phyloP scores from a whole-genome alignment of 2,329 filamentous ascomycete species.

The Fusarium decemcellulare region DNA sequence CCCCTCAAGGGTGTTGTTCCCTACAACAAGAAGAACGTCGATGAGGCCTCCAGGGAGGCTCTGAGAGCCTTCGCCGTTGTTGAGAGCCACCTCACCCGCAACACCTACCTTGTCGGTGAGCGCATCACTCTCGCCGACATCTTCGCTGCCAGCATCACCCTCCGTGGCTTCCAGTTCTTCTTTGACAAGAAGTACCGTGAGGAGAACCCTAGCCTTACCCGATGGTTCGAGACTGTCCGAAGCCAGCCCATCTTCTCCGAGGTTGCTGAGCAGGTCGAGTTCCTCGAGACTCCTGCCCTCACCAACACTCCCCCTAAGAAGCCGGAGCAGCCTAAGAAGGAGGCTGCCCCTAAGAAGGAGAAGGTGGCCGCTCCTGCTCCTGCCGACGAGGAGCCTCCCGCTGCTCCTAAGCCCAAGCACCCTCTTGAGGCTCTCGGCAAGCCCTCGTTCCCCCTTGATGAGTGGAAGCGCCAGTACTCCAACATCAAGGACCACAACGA shows the following conservation, averaged over 20 bases:
- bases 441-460: conserved; percentile 87
- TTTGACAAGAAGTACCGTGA: conserved; percentile 92
- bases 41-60: conserved; percentile 80
- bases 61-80: conserved; percentile 79
- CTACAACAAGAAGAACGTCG: conserved; percentile 99
- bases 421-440: conserved; percentile 88
- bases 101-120: conserved; percentile 98
- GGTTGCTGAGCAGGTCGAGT: conserved; percentile 80
- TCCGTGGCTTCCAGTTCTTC: conserved; percentile 93
- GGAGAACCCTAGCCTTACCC: conserved; percentile 86
- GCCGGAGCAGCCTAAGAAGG: conserved; percentile 78
- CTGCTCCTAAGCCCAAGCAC: conserved; percentile 94
- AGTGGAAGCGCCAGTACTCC: conserved; percentile 99
- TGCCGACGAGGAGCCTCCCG: conserved; percentile 59
- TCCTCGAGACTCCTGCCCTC: conserved; percentile 86
- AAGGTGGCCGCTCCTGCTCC: conserved; percentile 54
- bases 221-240: conserved; percentile 95
- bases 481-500: conserved; percentile 86
- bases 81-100: conserved; percentile 89
- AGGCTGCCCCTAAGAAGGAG: conserved; percentile 74
- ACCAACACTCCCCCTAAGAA: conserved; percentile 82
- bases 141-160: conserved; percentile 83
- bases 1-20: conserved; percentile 85
- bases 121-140: conserved; percentile 96
- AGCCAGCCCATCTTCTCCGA: conserved; percentile 93